Evolutionary conservation across 2,329 filamentous ascomycete species (phyloP).

Genomic region (Aureobasidium sp.): DNA sequence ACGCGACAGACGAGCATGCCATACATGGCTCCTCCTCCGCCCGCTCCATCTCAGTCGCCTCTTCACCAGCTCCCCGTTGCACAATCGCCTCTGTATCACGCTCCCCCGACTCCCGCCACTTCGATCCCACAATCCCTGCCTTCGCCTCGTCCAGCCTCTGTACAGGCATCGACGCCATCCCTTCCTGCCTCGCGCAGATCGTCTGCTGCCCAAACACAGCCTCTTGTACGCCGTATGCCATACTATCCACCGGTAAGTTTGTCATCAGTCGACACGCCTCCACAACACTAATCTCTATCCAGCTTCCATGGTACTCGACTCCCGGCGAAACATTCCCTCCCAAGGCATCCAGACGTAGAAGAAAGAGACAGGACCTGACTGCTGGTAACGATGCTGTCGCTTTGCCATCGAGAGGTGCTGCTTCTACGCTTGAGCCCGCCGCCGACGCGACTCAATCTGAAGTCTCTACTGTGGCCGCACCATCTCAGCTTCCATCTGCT

Average conservation of each 20-base stretch:
- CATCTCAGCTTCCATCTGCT: slow-evolving; percentile 20
- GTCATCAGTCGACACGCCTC: neutral
- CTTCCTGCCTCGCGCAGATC: slow-evolving; percentile 19
- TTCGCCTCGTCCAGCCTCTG: slow-evolving; percentile 22
- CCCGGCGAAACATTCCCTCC: slow-evolving; percentile 45
- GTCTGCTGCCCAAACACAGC: slow-evolving; percentile 17
- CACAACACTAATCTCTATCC: slow-evolving; percentile 2
- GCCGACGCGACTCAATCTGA: slow-evolving; percentile 30
- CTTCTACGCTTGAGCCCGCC: slow-evolving; percentile 17
- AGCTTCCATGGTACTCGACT: slow-evolving; percentile 54
- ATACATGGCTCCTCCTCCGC: slow-evolving; percentile 15
- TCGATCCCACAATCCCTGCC: slow-evolving; percentile 27
- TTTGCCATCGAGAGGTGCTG: slow-evolving; percentile 39
- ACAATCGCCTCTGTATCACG: slow-evolving; percentile 3
- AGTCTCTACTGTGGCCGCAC: slow-evolving; percentile 34
- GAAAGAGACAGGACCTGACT: slow-evolving; percentile 29
- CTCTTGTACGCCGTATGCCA: slow-evolving; percentile 27
- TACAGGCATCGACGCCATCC: slow-evolving; percentile 25
- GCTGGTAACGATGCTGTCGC: slow-evolving; percentile 33
- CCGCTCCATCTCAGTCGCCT: slow-evolving; percentile 12
- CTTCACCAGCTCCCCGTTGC: slow-evolving; percentile 7
- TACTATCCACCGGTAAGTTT: slow-evolving; percentile 41
- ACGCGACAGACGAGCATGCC: slow-evolving; percentile 25
- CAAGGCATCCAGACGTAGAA: slow-evolving; percentile 38
- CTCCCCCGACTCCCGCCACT: slow-evolving; percentile 18